These are phyloP conservation scores for Cyclanthera cordifolia DNA, from an alignment of 306 rosid species.

Conservation along the genomic window DNA sequence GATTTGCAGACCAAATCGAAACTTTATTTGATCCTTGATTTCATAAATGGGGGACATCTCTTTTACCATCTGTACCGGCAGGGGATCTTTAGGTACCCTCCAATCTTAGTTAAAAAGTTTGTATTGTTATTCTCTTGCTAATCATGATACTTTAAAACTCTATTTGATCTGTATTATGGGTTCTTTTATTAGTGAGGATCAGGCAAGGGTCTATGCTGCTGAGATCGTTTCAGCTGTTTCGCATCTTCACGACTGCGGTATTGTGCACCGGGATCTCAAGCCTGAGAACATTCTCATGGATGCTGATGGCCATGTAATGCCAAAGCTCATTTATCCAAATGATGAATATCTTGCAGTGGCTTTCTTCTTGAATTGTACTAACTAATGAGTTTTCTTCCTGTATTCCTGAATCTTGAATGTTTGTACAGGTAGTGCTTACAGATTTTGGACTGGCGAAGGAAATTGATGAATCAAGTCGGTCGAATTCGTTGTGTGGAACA, in stretches of 20 bases:
- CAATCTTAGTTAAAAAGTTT: not conserved
- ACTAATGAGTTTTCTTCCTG: slow-evolving; percentile 3
- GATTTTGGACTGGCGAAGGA: slow-evolving; percentile 94
- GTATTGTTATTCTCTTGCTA: not conserved
- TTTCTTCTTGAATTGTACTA: slow-evolving; percentile 3
- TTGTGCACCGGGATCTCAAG: slow-evolving; percentile 91
- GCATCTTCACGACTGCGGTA: slow-evolving; percentile 74
- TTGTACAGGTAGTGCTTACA: slow-evolving; percentile 69
- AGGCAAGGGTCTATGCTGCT: slow-evolving; percentile 85
- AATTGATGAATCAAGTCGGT: slow-evolving; percentile 68
- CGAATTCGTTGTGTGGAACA: slow-evolving; percentile 93
- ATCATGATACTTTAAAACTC: not conserved
- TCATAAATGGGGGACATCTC: slow-evolving; percentile 90
- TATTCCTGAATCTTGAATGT: slow-evolving; percentile 10
- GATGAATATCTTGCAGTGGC: not conserved
- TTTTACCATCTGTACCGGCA: slow-evolving; percentile 81
- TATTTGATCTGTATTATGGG: slow-evolving; percentile 9
- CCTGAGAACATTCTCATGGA: slow-evolving; percentile 96
- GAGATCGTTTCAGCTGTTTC: slow-evolving; percentile 94
- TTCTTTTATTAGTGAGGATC: slow-evolving; percentile 75
- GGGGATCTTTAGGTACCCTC: slow-evolving; percentile 68
- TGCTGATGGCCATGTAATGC: slow-evolving; percentile 77
- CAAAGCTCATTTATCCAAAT: slow-evolving; percentile 9
- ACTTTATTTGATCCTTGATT: slow-evolving; percentile 82
- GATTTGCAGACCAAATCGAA: slow-evolving; percentile 64